Percentiles rank a stretch among this genome's conserved stretches.
Conservation (phyloP, 23 red algal genomes). For the Gracilaria domingensis region DNA sequence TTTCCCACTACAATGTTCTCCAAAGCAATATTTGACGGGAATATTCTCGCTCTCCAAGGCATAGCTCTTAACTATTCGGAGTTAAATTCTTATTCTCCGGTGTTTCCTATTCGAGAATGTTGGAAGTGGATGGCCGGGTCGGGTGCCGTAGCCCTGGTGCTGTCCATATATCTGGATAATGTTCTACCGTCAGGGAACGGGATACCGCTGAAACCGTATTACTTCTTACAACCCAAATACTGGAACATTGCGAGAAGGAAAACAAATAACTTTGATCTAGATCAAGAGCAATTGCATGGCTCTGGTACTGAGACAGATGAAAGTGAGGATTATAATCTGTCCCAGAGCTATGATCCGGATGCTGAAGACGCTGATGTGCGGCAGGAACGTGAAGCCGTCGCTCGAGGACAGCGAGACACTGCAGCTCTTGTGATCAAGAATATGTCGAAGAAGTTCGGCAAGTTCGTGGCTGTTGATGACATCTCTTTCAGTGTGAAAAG, state of each 20-base stretch:
- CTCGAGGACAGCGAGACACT: slow-evolving; percentile 45
- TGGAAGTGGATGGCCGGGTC: slow-evolving; percentile 96
- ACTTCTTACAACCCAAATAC: slow-evolving; percentile 76
- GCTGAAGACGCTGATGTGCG: slow-evolving; percentile 68
- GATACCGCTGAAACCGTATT: slow-evolving; percentile 66
- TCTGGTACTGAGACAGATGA: slow-evolving; percentile 36
- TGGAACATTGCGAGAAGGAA: slow-evolving; percentile 59
- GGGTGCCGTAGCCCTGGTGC: slow-evolving; percentile 47
- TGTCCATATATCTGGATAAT: slow-evolving; percentile 93
- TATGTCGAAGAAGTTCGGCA: slow-evolving; percentile 73
- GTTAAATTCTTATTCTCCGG: slow-evolving; percentile 44
- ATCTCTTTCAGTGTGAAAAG: slow-evolving; percentile 78
- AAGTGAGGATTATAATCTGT: neutral
- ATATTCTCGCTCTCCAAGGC: slow-evolving; percentile 61
- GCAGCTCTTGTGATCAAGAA: slow-evolving; percentile 85
- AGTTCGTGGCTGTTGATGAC: slow-evolving; percentile 80
- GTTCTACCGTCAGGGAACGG: slow-evolving; percentile 78
- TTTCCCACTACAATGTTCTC: slow-evolving; percentile 83
- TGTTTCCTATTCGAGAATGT: slow-evolving; percentile 87
- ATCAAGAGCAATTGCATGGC: neutral
- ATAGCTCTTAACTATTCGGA: slow-evolving; percentile 38
- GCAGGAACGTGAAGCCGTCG: slow-evolving; percentile 45
- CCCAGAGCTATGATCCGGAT: slow-evolving; percentile 47
- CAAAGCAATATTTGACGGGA: slow-evolving; percentile 79
- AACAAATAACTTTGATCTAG: slow-evolving; percentile 1